These are phyloP conservation scores for Tripidium arundinaceum DNA, from an alignment of 202 grass and related monocot genomes.

Conservation along the genomic window DNA sequence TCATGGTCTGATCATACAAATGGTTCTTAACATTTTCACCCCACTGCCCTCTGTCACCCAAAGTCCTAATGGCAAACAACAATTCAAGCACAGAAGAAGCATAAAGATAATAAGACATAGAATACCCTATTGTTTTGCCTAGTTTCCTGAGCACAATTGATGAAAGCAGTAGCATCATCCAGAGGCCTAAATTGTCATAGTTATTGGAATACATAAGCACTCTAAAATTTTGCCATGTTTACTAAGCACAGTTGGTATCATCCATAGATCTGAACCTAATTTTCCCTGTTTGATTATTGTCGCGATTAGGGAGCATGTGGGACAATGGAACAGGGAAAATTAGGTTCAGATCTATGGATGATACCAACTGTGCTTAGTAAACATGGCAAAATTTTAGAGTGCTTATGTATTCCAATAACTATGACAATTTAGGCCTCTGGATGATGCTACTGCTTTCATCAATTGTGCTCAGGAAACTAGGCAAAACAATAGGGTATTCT, in stretches of 20 bases:
- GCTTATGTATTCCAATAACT: neutral
- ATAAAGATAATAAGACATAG: neutral
- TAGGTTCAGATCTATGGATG: neutral
- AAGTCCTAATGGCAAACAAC: neutral
- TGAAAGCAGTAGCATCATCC: neutral
- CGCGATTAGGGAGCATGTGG: neutral
- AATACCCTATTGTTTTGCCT: neutral
- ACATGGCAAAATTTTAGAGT: neutral
- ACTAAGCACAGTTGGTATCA: neutral
- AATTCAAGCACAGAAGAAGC: neutral
- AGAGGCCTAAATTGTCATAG: neutral
- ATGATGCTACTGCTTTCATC: neutral
- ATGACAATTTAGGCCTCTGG: neutral
- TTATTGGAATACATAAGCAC: neutral
- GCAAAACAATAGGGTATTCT: neutral
- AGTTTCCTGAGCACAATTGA: neutral
- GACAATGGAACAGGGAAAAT: neutral
- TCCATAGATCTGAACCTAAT: neutral
- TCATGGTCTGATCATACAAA: neutral
- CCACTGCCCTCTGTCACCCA: neutral
- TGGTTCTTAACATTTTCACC: neutral
- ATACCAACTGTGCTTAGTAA: neutral
- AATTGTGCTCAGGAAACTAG: neutral
- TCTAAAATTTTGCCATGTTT: neutral
- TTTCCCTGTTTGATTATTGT: conserved; percentile 21